Evolutionary conservation across 805 yeast species (phyloP).

Genomic region (Myxozyma mucilagina): DNA sequence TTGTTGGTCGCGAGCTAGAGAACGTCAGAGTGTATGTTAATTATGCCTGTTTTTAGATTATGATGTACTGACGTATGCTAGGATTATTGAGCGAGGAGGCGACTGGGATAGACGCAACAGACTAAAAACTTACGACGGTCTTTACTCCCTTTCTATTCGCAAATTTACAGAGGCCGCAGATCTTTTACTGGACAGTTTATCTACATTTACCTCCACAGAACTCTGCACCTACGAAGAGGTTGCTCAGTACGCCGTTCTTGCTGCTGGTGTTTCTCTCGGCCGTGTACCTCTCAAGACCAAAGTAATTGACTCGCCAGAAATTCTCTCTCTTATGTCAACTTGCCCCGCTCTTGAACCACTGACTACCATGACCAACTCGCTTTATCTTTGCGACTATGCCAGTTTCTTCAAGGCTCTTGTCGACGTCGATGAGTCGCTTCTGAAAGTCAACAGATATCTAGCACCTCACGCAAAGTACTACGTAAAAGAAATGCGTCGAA

Average conservation of each 20-base stretch:
- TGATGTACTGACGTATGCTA: neutral
- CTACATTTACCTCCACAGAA: constrained; percentile 94
- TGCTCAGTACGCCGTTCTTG: constrained; percentile 80
- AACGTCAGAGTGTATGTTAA: constrained; percentile 52
- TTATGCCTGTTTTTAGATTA: neutral
- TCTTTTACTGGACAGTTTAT: constrained; percentile 82
- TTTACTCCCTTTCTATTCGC: constrained; percentile 79
- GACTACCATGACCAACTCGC: constrained; percentile 75
- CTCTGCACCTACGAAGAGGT: constrained; percentile 84
- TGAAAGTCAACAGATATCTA: constrained; percentile 65
- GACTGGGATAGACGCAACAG: constrained; percentile 99
- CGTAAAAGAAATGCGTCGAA: constrained; percentile 89
- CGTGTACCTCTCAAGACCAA: constrained; percentile 82
- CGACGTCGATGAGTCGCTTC: constrained; percentile 70
- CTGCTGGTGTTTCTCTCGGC: constrained; percentile 81
- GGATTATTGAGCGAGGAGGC: constrained; percentile 90
- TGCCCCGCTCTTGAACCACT: constrained; percentile 75
- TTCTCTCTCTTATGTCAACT: constrained; percentile 73
- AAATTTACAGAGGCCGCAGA: constrained; percentile 83
- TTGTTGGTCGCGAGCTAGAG: constrained; percentile 70
- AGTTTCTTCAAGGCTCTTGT: constrained; percentile 74
- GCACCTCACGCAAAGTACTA: constrained; percentile 79
- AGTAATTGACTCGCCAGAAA: constrained; percentile 91
- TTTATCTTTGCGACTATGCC: constrained; percentile 85
- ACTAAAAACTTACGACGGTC: constrained; percentile 86